Percentiles rank a stretch among this genome's conserved stretches.
phyloP scores from a whole-genome alignment of 1,284 basidiomycete species.

The Fomitopsis schrenkii region DNA sequence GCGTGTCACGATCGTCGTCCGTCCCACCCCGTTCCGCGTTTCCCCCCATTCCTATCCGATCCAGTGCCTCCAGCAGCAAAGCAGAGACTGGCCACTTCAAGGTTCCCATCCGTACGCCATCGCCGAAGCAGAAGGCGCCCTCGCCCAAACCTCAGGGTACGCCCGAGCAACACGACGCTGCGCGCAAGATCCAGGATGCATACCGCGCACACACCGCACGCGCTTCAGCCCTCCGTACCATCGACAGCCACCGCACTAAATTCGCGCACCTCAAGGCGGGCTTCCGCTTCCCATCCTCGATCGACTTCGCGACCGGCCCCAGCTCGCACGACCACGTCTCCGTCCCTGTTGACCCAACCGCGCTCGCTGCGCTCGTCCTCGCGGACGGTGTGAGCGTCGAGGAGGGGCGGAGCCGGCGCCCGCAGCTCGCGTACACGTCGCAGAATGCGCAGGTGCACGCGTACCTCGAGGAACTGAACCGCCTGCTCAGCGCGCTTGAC shows the following conservation, averaged over 20 bases:
- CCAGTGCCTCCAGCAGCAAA: background rate
- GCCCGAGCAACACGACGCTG: conserved; percentile 7
- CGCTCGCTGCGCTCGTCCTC: background rate
- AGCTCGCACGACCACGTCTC: background rate
- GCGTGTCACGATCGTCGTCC: background rate
- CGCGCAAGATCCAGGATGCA: conserved; percentile 5
- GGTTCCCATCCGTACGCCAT: conserved; percentile 2
- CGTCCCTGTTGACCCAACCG: background rate
- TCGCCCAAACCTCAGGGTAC: background rate
- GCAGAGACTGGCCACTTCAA: background rate
- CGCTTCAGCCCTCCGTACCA: conserved; percentile 1
- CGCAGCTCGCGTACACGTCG: conserved; percentile 30
- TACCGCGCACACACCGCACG: conserved; percentile 5
- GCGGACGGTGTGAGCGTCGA: background rate
- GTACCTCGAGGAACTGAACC: conserved; percentile 51
- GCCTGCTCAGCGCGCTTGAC: conserved; percentile 62
- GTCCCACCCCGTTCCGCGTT: background rate
- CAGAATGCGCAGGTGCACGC: conserved; percentile 44
- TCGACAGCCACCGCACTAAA: conserved; percentile 1
- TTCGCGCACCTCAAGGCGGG: background rate
- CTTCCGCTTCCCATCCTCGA: conserved; percentile 1
- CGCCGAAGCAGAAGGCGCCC: background rate
- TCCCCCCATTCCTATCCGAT: background rate
- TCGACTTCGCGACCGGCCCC: conserved; percentile 3
- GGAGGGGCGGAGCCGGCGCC: background rate